Base-by-base conservation (phyloP, 352 stramenopile genomes). In the Globisporangium yorkense region DNA sequence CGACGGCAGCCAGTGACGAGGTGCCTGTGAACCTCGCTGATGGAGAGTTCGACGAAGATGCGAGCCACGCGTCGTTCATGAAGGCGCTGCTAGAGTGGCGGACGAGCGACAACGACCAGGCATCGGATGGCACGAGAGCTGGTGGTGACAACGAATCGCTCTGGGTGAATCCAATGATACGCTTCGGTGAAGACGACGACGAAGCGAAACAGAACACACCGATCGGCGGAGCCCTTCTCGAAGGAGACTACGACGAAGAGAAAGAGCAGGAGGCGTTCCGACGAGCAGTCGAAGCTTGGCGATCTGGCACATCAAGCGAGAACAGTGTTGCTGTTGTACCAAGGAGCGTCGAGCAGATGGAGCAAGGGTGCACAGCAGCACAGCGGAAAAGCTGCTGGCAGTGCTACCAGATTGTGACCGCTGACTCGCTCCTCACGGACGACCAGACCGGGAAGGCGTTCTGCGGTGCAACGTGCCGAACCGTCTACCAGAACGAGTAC, bases 41-140 rank as follows among this genome's bases (percentile, higher is more conserved):
- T 53, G 81, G 80, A 15, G 76, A 80, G 0, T 94, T 92, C 46
- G 59, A 89, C 52, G 82, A 92, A 62, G 80, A 86, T n/a, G 74
- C 57, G 0, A 78, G 81, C 45, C 84, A 94, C 45, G 68, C 68
- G 31, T 89, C 81, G 6, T 92, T 94, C 54, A 76, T 94, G 69
- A 91, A 90, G 39, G 82, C 81, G 3, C 58, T 94, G 18, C 24
- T 92, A 10, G 80, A 94, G 43, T 94, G 84, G 84, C 77, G 84
- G 37, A 63, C 70, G 12, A 70, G 56, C 15, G 76, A 88, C 40
- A 62, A 55, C 16, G 61, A 75, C 1, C 46, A 41, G n/a, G 20
- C 21, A 10, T 43, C 37, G 29, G 29, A 35, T 13, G 43, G 61
- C 3, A 6, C 54, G 7, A 41, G 10, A 2, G 35, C n/a, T 3